phyloP scores from a whole-genome alignment of 2,329 filamentous ascomycete species.

The Alternaria gansuensis region DNA sequence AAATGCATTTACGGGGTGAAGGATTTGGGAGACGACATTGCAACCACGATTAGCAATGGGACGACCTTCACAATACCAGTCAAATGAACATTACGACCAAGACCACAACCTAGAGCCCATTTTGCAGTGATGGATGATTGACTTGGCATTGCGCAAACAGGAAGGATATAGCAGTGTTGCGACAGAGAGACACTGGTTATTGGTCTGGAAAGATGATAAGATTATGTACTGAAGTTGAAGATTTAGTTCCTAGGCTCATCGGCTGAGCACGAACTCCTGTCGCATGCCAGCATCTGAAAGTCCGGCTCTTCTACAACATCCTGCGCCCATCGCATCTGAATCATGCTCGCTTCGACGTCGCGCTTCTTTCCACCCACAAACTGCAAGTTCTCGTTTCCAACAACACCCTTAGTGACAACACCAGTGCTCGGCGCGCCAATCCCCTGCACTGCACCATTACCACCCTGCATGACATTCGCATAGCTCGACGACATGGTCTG shows the following conservation, averaged over 20 bases:
- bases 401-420: constrained; percentile 60
- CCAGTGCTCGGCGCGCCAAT: constrained; percentile 54
- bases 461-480: constrained; percentile 63
- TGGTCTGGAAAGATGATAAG: background rate
- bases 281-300: constrained; percentile 35
- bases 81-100: constrained; percentile 47
- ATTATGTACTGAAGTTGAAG: constrained; percentile 13
- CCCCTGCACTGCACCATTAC: constrained; percentile 60
- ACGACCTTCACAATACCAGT: constrained; percentile 48
- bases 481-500: constrained; percentile 66
- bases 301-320: constrained; percentile 35
- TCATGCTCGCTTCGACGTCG: constrained; percentile 31
- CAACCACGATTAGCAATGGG: constrained; percentile 48
- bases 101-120: constrained; percentile 14
- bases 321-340: constrained; percentile 43
- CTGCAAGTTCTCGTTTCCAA: constrained; percentile 60
- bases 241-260: constrained; percentile 15
- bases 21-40: constrained; percentile 49
- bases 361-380: constrained; percentile 50
- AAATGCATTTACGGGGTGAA: constrained; percentile 53
- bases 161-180: background rate
- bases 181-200: background rate
- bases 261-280: constrained; percentile 34
- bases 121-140: constrained; percentile 14
- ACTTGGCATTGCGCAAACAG: constrained; percentile 2